Conservation (phyloP, 805 yeast species). For the Ogataea chonburiensis region DNA sequence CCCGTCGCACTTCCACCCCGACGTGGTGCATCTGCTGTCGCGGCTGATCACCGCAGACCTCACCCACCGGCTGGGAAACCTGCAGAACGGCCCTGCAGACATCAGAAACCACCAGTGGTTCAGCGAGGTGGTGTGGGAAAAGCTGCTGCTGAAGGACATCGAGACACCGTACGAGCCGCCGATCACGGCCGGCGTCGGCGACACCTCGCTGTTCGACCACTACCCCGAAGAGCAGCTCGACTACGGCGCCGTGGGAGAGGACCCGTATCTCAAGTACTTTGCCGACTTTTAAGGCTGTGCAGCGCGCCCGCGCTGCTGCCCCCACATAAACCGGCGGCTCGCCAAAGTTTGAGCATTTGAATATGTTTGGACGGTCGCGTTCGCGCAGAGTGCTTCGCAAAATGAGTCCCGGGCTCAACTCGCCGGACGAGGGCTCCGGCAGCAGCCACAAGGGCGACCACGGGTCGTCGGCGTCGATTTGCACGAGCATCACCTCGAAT, state of each 20-base stretch:
- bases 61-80: constrained; percentile 55
- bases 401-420: constrained; percentile 1
- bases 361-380: constrained; percentile 11
- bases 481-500: constrained; percentile 19
- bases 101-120: constrained; percentile 60
- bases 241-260: constrained; percentile 68
- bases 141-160: constrained; percentile 52
- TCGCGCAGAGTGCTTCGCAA: constrained; percentile 10
- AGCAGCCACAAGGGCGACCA: constrained; percentile 10
- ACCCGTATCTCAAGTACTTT: constrained; percentile 34
- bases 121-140: constrained; percentile 61
- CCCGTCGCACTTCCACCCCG: constrained; percentile 56
- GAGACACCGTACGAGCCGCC: constrained; percentile 68
- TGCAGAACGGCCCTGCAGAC: constrained; percentile 57
- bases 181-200: constrained; percentile 63
- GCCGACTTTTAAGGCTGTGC: constrained; percentile 27
- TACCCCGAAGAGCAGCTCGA: constrained; percentile 81
- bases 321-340: too few relatives aligned
- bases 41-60: constrained; percentile 55
- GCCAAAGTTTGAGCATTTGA: background rate
- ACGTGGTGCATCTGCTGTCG: constrained; percentile 50
- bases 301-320: background rate
- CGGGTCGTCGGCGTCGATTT: constrained; percentile 14
- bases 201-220: constrained; percentile 61
- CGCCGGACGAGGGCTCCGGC: constrained; percentile 7